phyloP scores from a whole-genome alignment of 257 asterid genomes.

The Solanum ossicruentum region DNA sequence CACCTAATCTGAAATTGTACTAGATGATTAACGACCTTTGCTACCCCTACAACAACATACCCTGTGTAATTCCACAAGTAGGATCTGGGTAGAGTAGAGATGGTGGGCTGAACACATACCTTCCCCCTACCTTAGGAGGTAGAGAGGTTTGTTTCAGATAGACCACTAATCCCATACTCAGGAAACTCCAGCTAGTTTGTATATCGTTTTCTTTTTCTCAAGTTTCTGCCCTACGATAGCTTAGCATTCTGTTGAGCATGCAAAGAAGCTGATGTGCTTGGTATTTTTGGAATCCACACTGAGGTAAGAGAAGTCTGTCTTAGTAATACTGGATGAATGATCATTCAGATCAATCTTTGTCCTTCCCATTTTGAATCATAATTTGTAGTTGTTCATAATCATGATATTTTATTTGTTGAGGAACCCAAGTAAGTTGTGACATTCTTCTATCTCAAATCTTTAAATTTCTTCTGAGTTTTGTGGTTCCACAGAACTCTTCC shows the following conservation, averaged over 20 bases:
- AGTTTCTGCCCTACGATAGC: background rate
- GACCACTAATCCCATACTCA: background rate
- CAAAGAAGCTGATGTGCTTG: background rate
- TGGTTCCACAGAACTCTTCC: background rate
- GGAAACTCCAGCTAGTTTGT: background rate
- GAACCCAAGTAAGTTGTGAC: background rate
- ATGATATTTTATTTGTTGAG: background rate
- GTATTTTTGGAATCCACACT: background rate
- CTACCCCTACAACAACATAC: background rate
- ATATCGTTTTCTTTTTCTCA: background rate
- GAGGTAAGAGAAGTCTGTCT: background rate
- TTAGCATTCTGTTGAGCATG: background rate
- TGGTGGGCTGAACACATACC: background rate
- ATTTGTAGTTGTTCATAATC: background rate
- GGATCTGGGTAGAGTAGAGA: background rate
- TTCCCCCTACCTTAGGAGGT: background rate
- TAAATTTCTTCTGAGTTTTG: background rate
- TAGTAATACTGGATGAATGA: background rate
- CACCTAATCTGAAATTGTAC: background rate
- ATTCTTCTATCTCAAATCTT: background rate
- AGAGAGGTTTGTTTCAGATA: background rate
- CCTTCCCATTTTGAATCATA: background rate
- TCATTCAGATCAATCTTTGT: background rate
- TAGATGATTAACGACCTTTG: background rate
- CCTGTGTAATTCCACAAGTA: background rate